Evolutionary conservation across 176 grass and related monocot species (phyloP), one percentile per base, ranked within the genome.

Genomic region (Avena atlantica): DNA sequence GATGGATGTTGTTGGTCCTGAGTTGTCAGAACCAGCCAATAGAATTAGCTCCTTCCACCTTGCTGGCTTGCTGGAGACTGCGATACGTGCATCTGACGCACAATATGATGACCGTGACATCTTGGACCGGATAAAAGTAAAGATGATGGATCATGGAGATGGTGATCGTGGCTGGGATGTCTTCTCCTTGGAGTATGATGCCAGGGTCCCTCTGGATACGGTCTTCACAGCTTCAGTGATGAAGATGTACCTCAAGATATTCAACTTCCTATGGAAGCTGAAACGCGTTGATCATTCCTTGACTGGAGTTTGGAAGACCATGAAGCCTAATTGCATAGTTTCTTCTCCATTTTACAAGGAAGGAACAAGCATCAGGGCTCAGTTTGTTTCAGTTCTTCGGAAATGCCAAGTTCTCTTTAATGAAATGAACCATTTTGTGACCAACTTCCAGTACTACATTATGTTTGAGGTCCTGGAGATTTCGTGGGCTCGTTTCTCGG

Each of bases 401-500:
- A 98, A 93, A 87, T 98, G 93, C 82, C 92, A 98, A 92, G 96
- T 98, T 82, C 67, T 98, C 6, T 94, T 93, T 84, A 98, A 96
- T 63, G 96, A 98, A 78, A 94, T 98, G 96, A 98, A 93, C 74
- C 96, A 98, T 88, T 98, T 98, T 74, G 92, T 98, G 25, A 98
- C 90, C 63, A 96, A 98, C 21, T 96, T 98, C 70, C 92, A 98
- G 51, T 93, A 94, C 85, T 98, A 98, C 66, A 98, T 98, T 60
- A 98, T 94, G 96, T 98, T 98, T 92, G 96, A 98, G 83, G 96
- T 98, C 44, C 93, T 98, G 79, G 96, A 96, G 82, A 70, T 94
- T 82, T 98, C 96, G 6, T 98, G 96, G 96, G 93, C 89, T 61
- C 85, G 70, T 66, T 98, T 98, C 55, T 98, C 92, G 36, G 91